Percentiles rank a stretch among this genome's conserved stretches.
phyloP scores from a whole-genome alignment of 768 basidiomycete genomes.

The Trametes maxima region DNA sequence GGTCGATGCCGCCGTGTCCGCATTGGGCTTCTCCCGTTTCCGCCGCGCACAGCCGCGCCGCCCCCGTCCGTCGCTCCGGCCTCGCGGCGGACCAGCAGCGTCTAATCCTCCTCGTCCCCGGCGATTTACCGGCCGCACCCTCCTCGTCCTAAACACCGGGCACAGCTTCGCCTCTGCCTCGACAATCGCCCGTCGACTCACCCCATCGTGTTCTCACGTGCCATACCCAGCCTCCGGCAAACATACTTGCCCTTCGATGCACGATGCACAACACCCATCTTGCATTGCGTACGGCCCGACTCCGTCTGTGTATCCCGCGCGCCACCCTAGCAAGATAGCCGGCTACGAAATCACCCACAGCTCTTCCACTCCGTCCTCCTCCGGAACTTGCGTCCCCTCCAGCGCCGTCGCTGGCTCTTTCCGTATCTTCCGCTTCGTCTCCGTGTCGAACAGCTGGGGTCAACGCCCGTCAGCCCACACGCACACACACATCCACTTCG shows the following conservation, averaged over 20 bases:
- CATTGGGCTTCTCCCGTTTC: background rate
- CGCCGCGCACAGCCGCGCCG: background rate
- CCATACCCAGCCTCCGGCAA: background rate
- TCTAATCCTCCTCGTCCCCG: slow-evolving; percentile 6
- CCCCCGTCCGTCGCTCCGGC: background rate
- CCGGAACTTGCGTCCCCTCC: slow-evolving; percentile 25
- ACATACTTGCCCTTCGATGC: background rate
- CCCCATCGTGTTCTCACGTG: background rate
- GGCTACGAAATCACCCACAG: slow-evolving; percentile 50
- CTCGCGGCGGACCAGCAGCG: too few species aligned
- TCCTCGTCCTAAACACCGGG: background rate
- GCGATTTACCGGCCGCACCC: slow-evolving; percentile 10
- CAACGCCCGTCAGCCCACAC: background rate
- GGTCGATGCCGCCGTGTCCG: too few species aligned
- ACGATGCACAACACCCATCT: background rate
- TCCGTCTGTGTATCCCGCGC: background rate
- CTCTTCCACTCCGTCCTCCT: slow-evolving; percentile 45
- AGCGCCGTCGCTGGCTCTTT: slow-evolving; percentile 64
- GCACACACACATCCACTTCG: background rate
- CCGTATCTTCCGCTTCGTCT: slow-evolving; percentile 76
- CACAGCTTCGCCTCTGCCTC: background rate
- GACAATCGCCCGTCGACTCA: too few species aligned
- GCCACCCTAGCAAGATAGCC: too few species aligned
- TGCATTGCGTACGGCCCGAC: background rate
- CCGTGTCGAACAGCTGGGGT: slow-evolving; percentile 82